phyloP scores from a whole-genome alignment of 257 asterid species.

The Henckelia pumila region DNA sequence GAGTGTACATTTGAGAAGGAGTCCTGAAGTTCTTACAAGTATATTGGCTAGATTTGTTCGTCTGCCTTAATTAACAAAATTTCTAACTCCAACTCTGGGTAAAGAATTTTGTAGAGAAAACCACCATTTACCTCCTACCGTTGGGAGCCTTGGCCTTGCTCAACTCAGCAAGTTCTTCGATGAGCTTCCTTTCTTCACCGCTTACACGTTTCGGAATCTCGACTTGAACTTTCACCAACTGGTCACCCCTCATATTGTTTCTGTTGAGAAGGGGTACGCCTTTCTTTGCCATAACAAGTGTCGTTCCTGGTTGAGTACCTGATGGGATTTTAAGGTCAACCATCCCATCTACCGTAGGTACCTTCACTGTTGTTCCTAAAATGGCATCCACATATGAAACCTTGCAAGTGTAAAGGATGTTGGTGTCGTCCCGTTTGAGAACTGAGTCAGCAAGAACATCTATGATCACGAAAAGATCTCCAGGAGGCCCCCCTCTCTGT shows the following conservation, averaged over 20 bases:
- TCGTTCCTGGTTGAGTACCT: slow-evolving; percentile 94
- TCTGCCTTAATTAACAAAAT: background rate
- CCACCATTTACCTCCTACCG: slow-evolving; percentile 45
- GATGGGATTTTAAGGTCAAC: slow-evolving; percentile 86
- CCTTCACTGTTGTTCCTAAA: slow-evolving; percentile 72
- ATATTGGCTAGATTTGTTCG: background rate
- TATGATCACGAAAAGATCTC: slow-evolving; percentile 81
- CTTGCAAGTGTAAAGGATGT: slow-evolving; percentile 83
- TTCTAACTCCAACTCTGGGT: background rate
- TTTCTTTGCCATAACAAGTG: slow-evolving; percentile 85
- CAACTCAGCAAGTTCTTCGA: slow-evolving; percentile 78
- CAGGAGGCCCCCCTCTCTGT: slow-evolving; percentile 84
- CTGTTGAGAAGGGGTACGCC: slow-evolving; percentile 80
- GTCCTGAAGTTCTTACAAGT: background rate
- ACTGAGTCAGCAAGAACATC: slow-evolving; percentile 79
- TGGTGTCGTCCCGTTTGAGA: slow-evolving; percentile 80
- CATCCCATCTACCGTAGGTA: slow-evolving; percentile 90
- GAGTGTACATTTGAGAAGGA: background rate
- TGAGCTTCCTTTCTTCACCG: slow-evolving; percentile 85
- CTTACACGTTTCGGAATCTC: slow-evolving; percentile 94
- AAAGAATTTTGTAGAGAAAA: background rate
- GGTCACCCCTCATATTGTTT: slow-evolving; percentile 90
- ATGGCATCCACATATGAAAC: slow-evolving; percentile 87
- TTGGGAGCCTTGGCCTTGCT: slow-evolving; percentile 70
- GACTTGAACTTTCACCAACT: slow-evolving; percentile 89